Base-by-base conservation (phyloP, 2,329 filamentous ascomycete genomes). In the Trichoderma afroharzianum region DNA sequence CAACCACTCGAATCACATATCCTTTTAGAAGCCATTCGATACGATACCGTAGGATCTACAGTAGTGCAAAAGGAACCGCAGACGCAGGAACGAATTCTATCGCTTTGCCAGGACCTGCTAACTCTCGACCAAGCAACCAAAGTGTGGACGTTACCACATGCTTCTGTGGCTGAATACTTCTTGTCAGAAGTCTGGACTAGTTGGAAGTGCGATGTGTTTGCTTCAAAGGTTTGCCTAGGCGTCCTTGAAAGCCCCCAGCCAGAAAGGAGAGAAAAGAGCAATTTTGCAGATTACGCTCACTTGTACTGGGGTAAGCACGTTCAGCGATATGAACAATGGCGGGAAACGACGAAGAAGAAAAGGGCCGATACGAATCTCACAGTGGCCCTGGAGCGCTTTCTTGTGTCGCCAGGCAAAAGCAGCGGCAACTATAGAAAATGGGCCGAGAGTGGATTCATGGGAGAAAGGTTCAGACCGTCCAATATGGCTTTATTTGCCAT, bases 161-260 rank as follows among this genome's bases (percentile, higher is more conserved):
- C 59, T 14, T 72, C 70, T 36, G 70, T 72, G 24, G 58, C 64
- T 7, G 70, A 72, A 47, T 72, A 63, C n/a, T 69, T 72, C 26
- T 47, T 70, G 3, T 14, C 6, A 7, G 39, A 7, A 21, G 12
- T 32, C 14, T 57, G 21, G 24, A 30, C 5, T 0, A 18, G 6
- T 5, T 47, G 53, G 33, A 28, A 67, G 2, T 71, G 70, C 14
- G 11, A 67, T 14, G 1, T 24, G n/a, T 39, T 68, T 12, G 63
- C 30, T 0, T 55, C 63, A 24, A 71, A 32, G 3, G 12, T 71
- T 9, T 71, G 4, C 1, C 33, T 71, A 3, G 15, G n/a, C 12
- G 12, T 50, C 0, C 36, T 71, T 1, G 6, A n/a, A 8, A 26
- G 26, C 3, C 8, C 6, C 1, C 3, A 5, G 1, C 9, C n/a